Evolutionary conservation across 805 yeast genomes (phyloP), one percentile per base, ranked within the genome.

Genomic region (Kregervanrija delftensis): DNA sequence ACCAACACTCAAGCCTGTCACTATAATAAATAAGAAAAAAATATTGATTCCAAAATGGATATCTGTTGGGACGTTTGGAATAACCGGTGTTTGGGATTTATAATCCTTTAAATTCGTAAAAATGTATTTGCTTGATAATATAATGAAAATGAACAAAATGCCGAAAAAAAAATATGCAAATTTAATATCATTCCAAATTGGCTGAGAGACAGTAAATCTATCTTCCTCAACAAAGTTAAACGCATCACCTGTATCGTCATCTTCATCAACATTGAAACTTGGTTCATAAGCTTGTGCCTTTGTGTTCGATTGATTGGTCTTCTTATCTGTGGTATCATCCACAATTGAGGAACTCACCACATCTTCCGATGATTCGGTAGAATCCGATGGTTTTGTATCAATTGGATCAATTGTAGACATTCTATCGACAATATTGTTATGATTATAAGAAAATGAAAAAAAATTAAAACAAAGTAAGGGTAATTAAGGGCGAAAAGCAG

Each of bases 151-250:
- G 3, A 44, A 31, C 5, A 42, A 28, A 28, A 46, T 31, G 4
- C 40, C 15, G 0, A 35, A 9, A 37, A 50, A 50, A 15, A 43
- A 40, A 6, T 84, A 48, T 0, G 85, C 72, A 56, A 83, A 83
- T 0, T 85, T 83, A 74, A 82, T 72, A 61, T 88, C 96, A 56
- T 86, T 79, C 65, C 69, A 76, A 49, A 66, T 73, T 2, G 87
- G 87, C 48, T 70, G 74, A 32, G 72, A 74, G 28, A 83, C 71
- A 48, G 81, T 78, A 63, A 87, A 87, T 5, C 81, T 74, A 43
- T 86, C 81, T 30, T 79, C 85, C 8, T 47, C 49, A 11, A 48
- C 42, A 32, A 42, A 30, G 11, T 38, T 38, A n/a, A 40, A 35
- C 5, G 39, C 42, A 31, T 16, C 39, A 10, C 28, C 28, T 22